Base-by-base conservation (phyloP, 441 rosid genomes). In the Arabidopsis lyrata region DNA sequence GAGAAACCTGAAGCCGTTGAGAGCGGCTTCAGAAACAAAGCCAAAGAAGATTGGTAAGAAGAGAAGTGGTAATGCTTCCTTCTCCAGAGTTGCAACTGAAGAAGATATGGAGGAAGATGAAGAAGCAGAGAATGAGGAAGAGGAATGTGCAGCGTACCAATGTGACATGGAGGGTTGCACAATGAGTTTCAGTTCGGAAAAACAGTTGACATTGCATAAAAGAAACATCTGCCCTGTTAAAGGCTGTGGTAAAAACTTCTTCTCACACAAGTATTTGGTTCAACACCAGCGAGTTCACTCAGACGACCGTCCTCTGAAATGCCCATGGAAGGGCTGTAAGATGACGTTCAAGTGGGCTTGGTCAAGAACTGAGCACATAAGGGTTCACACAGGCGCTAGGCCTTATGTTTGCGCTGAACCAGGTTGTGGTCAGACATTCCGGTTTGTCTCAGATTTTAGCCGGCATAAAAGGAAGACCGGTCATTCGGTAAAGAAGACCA, bases 261-360 rank as follows among this genome's bases (percentile, higher is more conserved):
- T 96, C 85, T 96, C 98, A 0, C 98, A 96, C 84, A 96, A 96
- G 68, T 96, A 96, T 63, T 79, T 96, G 66, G 97, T 96, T 83
- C 99, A 96, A 87, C 99, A 93, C 71, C 87, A 86, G 0, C 81
- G 97, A 45, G 98, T 96, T 62, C 99, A 96, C 72, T 48, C 75
- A 35, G 97, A 93, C 24, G 99, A 93, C 16, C 92, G 99, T 22
- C 98, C 99, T 16, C 91, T 96, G 29, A 93, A 96, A 84, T 96
- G 99, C 73, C 99, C 99, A 0, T 96, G 99, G 99, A 93, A 90
- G 70, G 98, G 99, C 42, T 96, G 99, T 79, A 91, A 90, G 84
- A 93, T 92, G 98, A 77, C 97, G 16, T 96, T 96, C 82, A 96
- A 96, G 80, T 96, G 98, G 98, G 95, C 98, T 27, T 96, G 99